phyloP scores from a whole-genome alignment of 805 yeast species.

The Groenewaldozyma tartarivorans region DNA sequence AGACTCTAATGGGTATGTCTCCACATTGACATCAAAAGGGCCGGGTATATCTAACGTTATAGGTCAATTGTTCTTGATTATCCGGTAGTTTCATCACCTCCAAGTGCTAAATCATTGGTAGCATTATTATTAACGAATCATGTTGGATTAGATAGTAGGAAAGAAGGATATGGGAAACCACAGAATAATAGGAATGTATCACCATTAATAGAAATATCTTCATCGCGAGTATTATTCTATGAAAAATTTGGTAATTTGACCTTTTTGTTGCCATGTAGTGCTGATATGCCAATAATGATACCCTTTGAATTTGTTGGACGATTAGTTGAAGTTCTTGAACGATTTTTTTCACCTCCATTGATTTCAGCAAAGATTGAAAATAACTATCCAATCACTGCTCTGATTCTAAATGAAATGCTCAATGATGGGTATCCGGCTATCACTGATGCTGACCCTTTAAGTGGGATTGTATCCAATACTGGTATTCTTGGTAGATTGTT shows the following conservation, averaged over 20 bases:
- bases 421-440: constrained; percentile 68
- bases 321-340: constrained; percentile 42
- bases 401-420: constrained; percentile 66
- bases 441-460: constrained; percentile 61
- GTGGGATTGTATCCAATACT: constrained; percentile 60
- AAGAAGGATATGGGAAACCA: constrained; percentile 1
- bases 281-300: constrained; percentile 38
- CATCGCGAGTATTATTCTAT: constrained; percentile 24
- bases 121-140: constrained; percentile 12
- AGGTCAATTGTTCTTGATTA: constrained; percentile 29
- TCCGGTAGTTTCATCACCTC: constrained; percentile 28
- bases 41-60: neutral
- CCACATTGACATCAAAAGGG: neutral
- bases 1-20: constrained; percentile 32
- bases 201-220: constrained; percentile 18
- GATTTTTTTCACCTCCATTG: constrained; percentile 51
- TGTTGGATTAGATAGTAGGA: constrained; percentile 5
- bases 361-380: constrained; percentile 51
- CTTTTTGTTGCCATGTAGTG: constrained; percentile 24
- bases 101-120: constrained; percentile 24
- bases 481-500: constrained; percentile 46
- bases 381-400: constrained; percentile 59
- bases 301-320: constrained; percentile 45
- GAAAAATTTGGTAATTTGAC: constrained; percentile 19
- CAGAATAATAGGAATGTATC: constrained; percentile 5